Evolutionary conservation across 106 monocot species (phyloP), one percentile per base, ranked within the genome.

Genomic region (Dendrobium chrysotoxum): DNA sequence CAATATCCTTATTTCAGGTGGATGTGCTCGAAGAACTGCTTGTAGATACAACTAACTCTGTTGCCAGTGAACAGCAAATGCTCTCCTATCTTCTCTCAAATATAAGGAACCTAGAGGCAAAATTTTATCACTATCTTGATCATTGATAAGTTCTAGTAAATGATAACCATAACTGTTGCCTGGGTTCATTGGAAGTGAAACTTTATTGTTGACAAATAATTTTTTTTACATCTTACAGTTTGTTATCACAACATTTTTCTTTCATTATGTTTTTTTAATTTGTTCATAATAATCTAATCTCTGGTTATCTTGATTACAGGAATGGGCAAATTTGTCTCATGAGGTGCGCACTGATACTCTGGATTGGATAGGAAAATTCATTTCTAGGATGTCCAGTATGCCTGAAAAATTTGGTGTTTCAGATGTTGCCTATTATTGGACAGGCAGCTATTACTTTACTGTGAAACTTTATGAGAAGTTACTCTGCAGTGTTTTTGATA

Each of bases 1-100:
- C 74, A 25, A 40, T 21, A 40, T 74, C 20, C 46, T 50, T 39
- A 50, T 75, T 82, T 67, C 84, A 94, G 93, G 89, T 81, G 81
- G 88, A 89, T 85, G 75, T 89, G 77, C 83, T 94, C 39, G 91
- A 94, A 81, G 91, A 91, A 78, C 53, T 94, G n/a, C 87, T 93
- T 40, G 18, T 47, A 66, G 16, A 41, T 75, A 81, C 87, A 82
- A 53, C 57, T 66, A 76, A 77, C 11, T 45, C 80, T 81, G 80
- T 83, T 39, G 75, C 77, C 9, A 76, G 78, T 84, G 82, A 82
- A 79, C 78, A 73, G 53, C 38, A 74, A 74, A 66, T 77, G 76
- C 79, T 89, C 28, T 77, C 45, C 5, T 75, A 79, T 9, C 81
- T 89, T 79, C 78, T 94, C 18, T 80, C 83, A 65, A 85, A 91